Evolutionary conservation across 1,139 yeast species (phyloP), one percentile per base, ranked within the genome.

Genomic region (Nakaseomyces sp.): DNA sequence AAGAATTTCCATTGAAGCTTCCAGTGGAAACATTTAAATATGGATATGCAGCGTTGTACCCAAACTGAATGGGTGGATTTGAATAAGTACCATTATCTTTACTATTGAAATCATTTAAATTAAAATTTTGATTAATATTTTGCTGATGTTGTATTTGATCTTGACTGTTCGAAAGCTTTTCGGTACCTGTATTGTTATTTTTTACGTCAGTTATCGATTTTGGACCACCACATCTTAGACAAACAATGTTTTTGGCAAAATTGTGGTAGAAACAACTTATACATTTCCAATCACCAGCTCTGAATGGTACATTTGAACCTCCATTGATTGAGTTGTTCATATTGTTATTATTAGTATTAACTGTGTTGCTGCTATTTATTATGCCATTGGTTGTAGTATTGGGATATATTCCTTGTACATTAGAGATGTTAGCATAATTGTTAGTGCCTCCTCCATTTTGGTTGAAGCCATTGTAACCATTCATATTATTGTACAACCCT

Each of bases 271-370:
- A 74, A 62, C 96, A 89, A 29, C 77, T 72, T 25, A 75, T 68
- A 69, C 96, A 88, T 63, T 87, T 88, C 96, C 96, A 89, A 64
- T 89, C 97, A 40, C 97, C 96, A 2, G 96, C 96, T 56, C 96
- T 76, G 65, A 89, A 89, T 13, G 96, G 96, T 10, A 88, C 94
- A 49, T 51, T 56, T 1, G 74, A 69, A 38, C 69, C 66, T 10
- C 53, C 49, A 47, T 43, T 56, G 16, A 16, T 42, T 37, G 31
- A 33, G 43, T 41, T 49, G 36, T 37, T 46, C 42, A 16, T 42
- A 39, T 40, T 47, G 41, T 32, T 43, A 38, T 33, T 43, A 33
- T 43, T 44, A 36, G 37, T n/a, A 44, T 46, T 47, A 43, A 41
- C 42, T 18, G 36, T 45, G 31, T 41, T 45, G n/a, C 5, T 26